Base-by-base conservation (phyloP, 2,329 filamentous ascomycete genomes). In the Talaromyces sp. region DNA sequence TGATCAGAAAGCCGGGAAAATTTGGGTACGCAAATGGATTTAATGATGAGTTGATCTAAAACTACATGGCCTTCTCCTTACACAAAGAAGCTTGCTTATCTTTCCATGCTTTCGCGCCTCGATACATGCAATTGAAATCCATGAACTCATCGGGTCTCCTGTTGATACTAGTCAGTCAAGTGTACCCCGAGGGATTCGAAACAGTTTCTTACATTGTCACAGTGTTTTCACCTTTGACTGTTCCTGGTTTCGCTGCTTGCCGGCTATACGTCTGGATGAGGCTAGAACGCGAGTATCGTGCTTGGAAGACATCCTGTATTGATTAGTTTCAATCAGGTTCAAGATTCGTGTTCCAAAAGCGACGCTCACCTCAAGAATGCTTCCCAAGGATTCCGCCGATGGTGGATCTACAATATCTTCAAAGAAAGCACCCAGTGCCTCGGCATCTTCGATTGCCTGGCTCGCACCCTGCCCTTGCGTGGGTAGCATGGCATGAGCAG, bases 381-480 rank as follows among this genome's bases (percentile, higher is more conserved):
- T 16, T 2, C 33, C 24, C 4, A 59, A 19, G 2, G 2, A n/a
- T 10, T 59, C 46, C 1, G 24, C 10, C 2, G 48, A 40, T 2
- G 54, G 56, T n/a, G 51, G 3, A 6, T 56, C 48, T 2, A 4
- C 13, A 9, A 59, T 30, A 2, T 36, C 44, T 20, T 56, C 46
- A 5, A 59, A 59, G 17, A 56, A 59, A 8, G 56, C 52, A 2
- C 56, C 56, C 11, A 60, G 19, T 11, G 50, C 55, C 29, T 86
- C 49, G 79, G 84, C 35, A 62, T 76, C 14, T 78, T 81, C 30
- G 79, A 82, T 24, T 73, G 72, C 51, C 73, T 78, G 57, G 60
- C 56, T 51, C 44, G 62, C 33, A 44, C 57, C 27, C 69, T 72
- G 54, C 60, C 69, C 47, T 64, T 60, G 57, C 20, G 55, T 60